These are phyloP conservation scores for Mortierella sp. DNA, from an alignment of 371 early-diverging fungal species.

Conservation along the genomic window DNA sequence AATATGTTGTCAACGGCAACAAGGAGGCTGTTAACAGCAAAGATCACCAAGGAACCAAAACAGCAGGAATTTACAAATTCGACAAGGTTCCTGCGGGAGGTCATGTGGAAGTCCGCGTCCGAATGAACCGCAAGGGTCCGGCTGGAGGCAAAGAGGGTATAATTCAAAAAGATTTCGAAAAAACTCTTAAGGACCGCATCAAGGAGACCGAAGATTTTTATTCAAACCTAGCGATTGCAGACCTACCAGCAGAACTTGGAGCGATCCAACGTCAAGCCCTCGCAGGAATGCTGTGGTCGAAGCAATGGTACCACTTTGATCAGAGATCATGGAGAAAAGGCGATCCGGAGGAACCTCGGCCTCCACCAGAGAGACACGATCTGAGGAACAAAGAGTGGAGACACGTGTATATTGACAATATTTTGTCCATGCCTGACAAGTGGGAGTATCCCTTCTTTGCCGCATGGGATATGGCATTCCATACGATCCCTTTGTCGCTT, in stretches of 20 bases:
- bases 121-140: slow-evolving; percentile 24
- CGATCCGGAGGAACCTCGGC: slow-evolving; percentile 31
- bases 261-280: slow-evolving; percentile 45
- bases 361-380: slow-evolving; percentile 30
- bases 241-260: slow-evolving; percentile 22
- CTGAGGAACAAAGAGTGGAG: slow-evolving; percentile 49
- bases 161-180: slow-evolving; percentile 23
- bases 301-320: slow-evolving; percentile 55
- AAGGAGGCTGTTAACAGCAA: slow-evolving; percentile 42
- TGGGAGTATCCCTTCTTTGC: slow-evolving; percentile 59
- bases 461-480: slow-evolving; percentile 55
- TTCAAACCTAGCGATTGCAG: background rate
- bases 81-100: slow-evolving; percentile 59
- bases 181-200: slow-evolving; percentile 24
- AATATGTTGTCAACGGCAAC: slow-evolving; percentile 52
- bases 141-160: slow-evolving; percentile 7
- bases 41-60: slow-evolving; percentile 58
- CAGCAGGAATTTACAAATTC: slow-evolving; percentile 59
- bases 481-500: slow-evolving; percentile 43
- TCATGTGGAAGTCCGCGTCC: slow-evolving; percentile 43
- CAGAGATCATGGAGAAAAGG: slow-evolving; percentile 52
- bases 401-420: slow-evolving; percentile 47
- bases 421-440: slow-evolving; percentile 55
- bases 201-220: slow-evolving; percentile 36
- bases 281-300: slow-evolving; percentile 54